These are phyloP conservation scores for Rhinocladiella similis DNA, from an alignment of 2,329 filamentous ascomycete genomes.

Conservation along the genomic window DNA sequence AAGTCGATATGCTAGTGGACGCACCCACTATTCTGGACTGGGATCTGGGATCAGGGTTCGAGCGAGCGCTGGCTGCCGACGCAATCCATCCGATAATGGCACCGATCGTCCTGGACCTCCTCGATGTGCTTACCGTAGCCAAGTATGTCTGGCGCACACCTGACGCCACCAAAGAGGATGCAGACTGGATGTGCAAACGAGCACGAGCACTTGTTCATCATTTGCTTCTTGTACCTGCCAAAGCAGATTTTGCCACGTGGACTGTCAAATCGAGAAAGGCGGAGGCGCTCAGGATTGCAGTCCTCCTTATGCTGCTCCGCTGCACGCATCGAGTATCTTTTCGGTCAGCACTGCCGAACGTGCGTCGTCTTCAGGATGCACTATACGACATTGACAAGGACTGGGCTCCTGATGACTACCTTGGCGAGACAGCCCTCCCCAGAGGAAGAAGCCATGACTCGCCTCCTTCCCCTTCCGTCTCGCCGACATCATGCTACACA, in stretches of 20 bases:
- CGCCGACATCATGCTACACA: constrained; percentile 14
- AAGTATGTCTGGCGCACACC: constrained; percentile 19
- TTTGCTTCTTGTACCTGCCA: constrained; percentile 5
- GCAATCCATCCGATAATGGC: constrained; percentile 2
- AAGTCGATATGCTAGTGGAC: constrained; percentile 12
- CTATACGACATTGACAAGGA: constrained; percentile 33
- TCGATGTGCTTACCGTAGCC: constrained; percentile 16
- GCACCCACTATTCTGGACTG: constrained; percentile 6
- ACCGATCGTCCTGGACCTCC: constrained; percentile 9
- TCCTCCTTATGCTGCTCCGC: constrained; percentile 8
- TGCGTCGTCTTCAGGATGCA: constrained; percentile 21
- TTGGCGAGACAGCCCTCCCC: background rate
- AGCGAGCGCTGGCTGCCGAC: constrained; percentile 3
- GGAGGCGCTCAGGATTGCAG: constrained; percentile 8
- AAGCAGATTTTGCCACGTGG: background rate
- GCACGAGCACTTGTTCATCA: constrained; percentile 10
- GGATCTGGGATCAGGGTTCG: constrained; percentile 9
- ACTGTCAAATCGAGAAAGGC: background rate
- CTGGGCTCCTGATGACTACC: constrained; percentile 18
- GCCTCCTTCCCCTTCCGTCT: background rate
- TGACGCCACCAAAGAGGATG: constrained; percentile 8
- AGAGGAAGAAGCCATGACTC: background rate
- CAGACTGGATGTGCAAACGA: constrained; percentile 20
- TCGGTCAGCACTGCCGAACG: constrained; percentile 13
- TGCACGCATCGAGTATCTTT: constrained; percentile 13